A percentile compares a stretch with the other conserved stretches of the same genome.
Conservation (phyloP, 768 basidiomycete genomes). For the Leccinum sublutescens region DNA sequence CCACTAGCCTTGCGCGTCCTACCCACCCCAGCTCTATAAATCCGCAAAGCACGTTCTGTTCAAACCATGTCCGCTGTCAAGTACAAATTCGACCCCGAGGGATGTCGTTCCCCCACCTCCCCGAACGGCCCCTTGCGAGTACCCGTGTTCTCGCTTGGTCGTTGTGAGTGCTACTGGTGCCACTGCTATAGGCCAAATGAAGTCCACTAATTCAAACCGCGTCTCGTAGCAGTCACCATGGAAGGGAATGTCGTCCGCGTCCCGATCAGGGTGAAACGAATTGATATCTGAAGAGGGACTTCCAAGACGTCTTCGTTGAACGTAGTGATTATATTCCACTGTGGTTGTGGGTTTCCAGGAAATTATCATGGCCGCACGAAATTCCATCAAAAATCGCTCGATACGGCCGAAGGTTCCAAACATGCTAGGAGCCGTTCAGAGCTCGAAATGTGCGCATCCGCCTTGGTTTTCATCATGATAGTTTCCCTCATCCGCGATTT, state of each 20-base stretch:
- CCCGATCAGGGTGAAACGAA: constrained; percentile 42
- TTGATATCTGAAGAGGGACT: background rate
- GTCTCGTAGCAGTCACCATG: constrained; percentile 38
- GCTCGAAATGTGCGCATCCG: constrained; percentile 42
- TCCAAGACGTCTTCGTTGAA: background rate
- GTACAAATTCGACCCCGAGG: constrained; percentile 36
- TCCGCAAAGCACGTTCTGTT: background rate
- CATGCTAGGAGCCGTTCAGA: constrained; percentile 50
- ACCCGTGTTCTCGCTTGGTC: constrained; percentile 51
- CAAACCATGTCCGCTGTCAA: constrained; percentile 24
- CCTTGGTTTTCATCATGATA: background rate
- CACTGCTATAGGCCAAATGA: background rate
- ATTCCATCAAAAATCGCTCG: constrained; percentile 48
- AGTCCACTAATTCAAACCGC: background rate
- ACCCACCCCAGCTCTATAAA: too few species aligned
- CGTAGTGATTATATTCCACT: background rate
- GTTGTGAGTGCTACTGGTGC: constrained; percentile 33
- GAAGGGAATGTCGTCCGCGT: constrained; percentile 48
- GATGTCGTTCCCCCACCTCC: constrained; percentile 40
- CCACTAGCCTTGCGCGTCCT: too few species aligned
- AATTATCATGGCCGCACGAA: constrained; percentile 53
- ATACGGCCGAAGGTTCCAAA: constrained; percentile 38
- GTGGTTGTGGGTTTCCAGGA: constrained; percentile 33
- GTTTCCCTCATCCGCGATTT: too few species aligned
- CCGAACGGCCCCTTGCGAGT: constrained; percentile 45